phyloP scores from a whole-genome alignment of 495 filamentous ascomycete genomes.

The Aspergillus hancockii region DNA sequence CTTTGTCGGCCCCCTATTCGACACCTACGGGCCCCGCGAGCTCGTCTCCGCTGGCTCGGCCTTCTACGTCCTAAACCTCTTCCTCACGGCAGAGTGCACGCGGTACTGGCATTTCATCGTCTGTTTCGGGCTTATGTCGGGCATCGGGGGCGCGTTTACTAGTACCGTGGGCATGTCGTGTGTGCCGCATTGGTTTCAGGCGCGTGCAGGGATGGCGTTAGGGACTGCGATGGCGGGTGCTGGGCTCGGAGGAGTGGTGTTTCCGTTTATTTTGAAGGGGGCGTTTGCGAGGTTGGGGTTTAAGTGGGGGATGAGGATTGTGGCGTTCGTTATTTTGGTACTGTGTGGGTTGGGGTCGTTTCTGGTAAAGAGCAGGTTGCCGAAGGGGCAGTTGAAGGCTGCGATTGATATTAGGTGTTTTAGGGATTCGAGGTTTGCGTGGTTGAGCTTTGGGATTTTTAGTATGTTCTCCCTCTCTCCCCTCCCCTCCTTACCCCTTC shows the following conservation, averaged over 20 bases:
- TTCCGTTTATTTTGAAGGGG: constrained; percentile 57
- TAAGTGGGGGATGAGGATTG: constrained; percentile 60
- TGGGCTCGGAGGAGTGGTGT: constrained; percentile 58
- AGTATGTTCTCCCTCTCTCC: constrained; percentile 30
- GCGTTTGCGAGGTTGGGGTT: constrained; percentile 56
- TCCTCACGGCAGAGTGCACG: constrained; percentile 53
- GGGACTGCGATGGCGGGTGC: constrained; percentile 41
- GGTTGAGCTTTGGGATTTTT: constrained; percentile 39
- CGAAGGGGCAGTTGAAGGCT: constrained; percentile 30
- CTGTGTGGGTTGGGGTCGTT: constrained; percentile 49
- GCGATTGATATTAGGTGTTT: constrained; percentile 60
- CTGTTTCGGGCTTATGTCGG: constrained; percentile 58
- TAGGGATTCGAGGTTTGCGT: constrained; percentile 46
- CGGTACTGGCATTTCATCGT: constrained; percentile 70
- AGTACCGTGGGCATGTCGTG: constrained; percentile 50
- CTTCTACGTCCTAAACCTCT: constrained; percentile 51
- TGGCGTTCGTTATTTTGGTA: constrained; percentile 57
- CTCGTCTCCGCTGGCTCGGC: constrained; percentile 54
- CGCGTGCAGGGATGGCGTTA: constrained; percentile 37
- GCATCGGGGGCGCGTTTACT: constrained; percentile 57
- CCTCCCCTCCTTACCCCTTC: constrained; percentile 14
- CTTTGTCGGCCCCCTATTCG: constrained; percentile 67
- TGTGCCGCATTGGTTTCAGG: constrained; percentile 45
- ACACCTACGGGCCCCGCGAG: constrained; percentile 56
- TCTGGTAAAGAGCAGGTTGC: constrained; percentile 37